Evolutionary conservation across 108 stramenopile genomes (phyloP).

Genomic region (Conticribra guillardii): DNA sequence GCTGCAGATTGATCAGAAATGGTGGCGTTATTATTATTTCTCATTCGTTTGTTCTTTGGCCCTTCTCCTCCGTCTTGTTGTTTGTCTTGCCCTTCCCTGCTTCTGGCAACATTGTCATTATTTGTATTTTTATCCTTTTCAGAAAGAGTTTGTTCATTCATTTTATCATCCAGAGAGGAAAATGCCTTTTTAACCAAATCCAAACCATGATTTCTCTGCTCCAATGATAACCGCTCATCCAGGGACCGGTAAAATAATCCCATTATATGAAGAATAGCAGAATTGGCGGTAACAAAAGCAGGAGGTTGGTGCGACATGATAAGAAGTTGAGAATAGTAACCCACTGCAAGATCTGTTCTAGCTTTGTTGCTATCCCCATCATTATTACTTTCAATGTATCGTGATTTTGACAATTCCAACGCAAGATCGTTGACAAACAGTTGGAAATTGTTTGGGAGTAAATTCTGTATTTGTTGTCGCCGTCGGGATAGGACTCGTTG

Average conservation of each 20-base stretch:
- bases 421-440: slow-evolving; percentile 1
- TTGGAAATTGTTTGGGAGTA: slow-evolving; percentile 1
- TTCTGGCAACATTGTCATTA: neutral
- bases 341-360: neutral
- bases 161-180: neutral
- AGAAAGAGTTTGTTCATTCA: neutral
- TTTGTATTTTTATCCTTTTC: neutral
- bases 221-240: neutral
- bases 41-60: neutral
- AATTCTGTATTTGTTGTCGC: slow-evolving; percentile 1
- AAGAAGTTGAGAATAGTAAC: neutral
- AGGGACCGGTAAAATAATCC: neutral
- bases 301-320: neutral
- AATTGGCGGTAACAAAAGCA: neutral
- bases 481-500: neutral
- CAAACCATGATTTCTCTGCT: neutral
- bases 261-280: neutral
- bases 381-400: neutral
- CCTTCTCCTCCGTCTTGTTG: neutral
- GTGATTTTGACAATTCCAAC: neutral
- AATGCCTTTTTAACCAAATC: neutral
- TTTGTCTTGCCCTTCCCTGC: neutral
- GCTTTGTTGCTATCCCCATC: neutral
- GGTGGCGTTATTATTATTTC: slow-evolving; percentile 16
- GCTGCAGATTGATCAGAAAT: neutral